Base-by-base conservation (phyloP, 305 asterid genomes). In the Fraxinus nigra region DNA sequence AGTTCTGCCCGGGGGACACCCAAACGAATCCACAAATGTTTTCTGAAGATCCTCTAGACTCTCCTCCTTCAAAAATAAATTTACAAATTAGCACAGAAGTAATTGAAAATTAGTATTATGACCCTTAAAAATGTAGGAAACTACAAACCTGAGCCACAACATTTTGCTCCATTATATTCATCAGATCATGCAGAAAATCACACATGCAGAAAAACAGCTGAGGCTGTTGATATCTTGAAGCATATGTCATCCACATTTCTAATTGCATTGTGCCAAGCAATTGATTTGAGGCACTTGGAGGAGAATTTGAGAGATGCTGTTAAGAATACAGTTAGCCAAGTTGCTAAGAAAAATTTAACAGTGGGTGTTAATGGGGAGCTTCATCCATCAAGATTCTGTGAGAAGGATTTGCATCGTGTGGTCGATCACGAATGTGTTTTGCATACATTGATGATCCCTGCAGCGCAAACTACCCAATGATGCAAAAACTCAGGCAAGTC, bases 11-110 rank as follows among this genome's bases (percentile, higher is more conserved):
- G 1, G 37, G 37, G 37, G 7, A 33, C 37, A 33, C 37, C 98
- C 98, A 78, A 95, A 95, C 93, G 92, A 86, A 1, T 95, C 98
- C 84, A 92, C 91, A 20, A 95, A 95, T 3, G 96, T 89, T 82
- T 89, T 89, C 89, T 92, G 98, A 80, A 93, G 90, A 81, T 95
- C 98, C 89, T 93, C 98, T 6, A 95, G 20, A 84, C 95, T 93
- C 91, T 93, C 98, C 83, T 89, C 98, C 94, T 93, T 10, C 84
- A 73, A 46, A 76, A 54, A 34, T 2, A 61, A 56, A 35, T 8
- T 46, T 8, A 10, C 74, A 13, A 37, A 28, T 26, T 3, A 51
- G 7, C 32, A 56, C 7, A 20, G 20, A 59, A 7, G 7, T 22
- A 79, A 16, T 1, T 20, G 18, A 22, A 18, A 56, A 87, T 51